Evolutionary conservation across 441 rosid genomes (phyloP).

Genomic region (Dalechampia spathulata): DNA sequence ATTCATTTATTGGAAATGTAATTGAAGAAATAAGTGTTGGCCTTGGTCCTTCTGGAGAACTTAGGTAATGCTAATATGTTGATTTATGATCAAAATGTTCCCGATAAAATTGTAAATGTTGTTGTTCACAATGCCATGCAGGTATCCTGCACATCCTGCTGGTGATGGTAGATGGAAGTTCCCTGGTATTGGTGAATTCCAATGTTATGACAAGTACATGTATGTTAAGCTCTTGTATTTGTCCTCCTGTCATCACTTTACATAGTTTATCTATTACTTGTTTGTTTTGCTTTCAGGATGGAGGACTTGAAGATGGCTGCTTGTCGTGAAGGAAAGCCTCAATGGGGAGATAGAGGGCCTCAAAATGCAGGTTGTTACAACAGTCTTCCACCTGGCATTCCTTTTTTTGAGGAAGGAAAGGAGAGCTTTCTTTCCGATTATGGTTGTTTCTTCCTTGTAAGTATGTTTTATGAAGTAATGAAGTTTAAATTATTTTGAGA

Average conservation of each 20-base stretch:
- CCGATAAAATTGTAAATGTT: slow-evolving; percentile 10
- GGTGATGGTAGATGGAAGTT: slow-evolving; percentile 66
- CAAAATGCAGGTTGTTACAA: slow-evolving; percentile 55
- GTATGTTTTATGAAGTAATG: slow-evolving; percentile 13
- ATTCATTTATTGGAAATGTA: slow-evolving; percentile 39
- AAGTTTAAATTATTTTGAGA: slow-evolving; percentile 7
- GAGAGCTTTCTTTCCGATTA: slow-evolving; percentile 62
- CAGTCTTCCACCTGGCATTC: slow-evolving; percentile 45
- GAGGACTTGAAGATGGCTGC: slow-evolving; percentile 61
- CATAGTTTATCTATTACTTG: slow-evolving; percentile 13
- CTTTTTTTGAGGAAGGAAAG: slow-evolving; percentile 53
- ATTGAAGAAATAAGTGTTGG: slow-evolving; percentile 55
- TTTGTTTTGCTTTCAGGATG: slow-evolving; percentile 44
- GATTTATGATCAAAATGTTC: slow-evolving; percentile 10
- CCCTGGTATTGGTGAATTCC: slow-evolving; percentile 82
- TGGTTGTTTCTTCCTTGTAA: slow-evolving; percentile 60
- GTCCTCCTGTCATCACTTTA: slow-evolving; percentile 3
- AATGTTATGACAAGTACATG: slow-evolving; percentile 73
- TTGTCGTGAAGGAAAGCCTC: slow-evolving; percentile 54
- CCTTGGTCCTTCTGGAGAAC: slow-evolving; percentile 43
- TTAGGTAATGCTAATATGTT: slow-evolving; percentile 39
- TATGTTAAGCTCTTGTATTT: slow-evolving; percentile 21
- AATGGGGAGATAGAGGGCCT: slow-evolving; percentile 55
- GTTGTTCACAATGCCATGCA: slow-evolving; percentile 24
- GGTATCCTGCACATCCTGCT: slow-evolving; percentile 66